Evolutionary conservation across 148 eudicot genomes (phyloP).

Genomic region (Rhododendron vialii): DNA sequence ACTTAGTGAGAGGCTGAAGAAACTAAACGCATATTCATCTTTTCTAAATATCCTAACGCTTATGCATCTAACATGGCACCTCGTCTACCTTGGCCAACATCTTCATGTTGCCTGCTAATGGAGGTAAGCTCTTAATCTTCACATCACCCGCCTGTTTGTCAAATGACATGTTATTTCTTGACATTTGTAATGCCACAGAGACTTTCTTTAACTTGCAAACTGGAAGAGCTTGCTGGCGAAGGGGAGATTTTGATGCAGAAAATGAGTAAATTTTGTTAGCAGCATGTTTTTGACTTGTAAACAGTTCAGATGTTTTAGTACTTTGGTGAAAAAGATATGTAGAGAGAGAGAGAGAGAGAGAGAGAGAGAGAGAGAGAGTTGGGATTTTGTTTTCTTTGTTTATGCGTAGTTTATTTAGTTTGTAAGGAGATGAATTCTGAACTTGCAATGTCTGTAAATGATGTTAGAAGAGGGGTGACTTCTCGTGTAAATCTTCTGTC

Average conservation of each 20-base stretch:
- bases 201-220: background rate
- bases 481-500: background rate
- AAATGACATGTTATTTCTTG: background rate
- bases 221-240: background rate
- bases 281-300: background rate
- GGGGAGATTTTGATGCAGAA: background rate
- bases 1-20: slow-evolving; percentile 41
- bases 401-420: background rate
- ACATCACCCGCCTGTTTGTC: background rate
- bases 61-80: slow-evolving; percentile 72
- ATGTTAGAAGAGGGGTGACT: background rate
- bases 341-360: background rate
- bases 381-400: background rate
- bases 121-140: background rate
- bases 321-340: background rate
- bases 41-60: slow-evolving; percentile 54
- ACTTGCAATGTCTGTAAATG: background rate
- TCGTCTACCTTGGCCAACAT: slow-evolving; percentile 57
- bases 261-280: background rate
- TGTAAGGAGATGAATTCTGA: background rate
- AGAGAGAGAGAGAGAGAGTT: background rate
- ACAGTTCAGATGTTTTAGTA: background rate
- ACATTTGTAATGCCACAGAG: background rate
- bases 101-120: slow-evolving; percentile 19
- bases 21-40: slow-evolving; percentile 64